Evolutionary conservation across 371 early-diverging fungal genomes (phyloP), one percentile per base, ranked within the genome.

Genomic region (Dentiscutata heterogama): DNA sequence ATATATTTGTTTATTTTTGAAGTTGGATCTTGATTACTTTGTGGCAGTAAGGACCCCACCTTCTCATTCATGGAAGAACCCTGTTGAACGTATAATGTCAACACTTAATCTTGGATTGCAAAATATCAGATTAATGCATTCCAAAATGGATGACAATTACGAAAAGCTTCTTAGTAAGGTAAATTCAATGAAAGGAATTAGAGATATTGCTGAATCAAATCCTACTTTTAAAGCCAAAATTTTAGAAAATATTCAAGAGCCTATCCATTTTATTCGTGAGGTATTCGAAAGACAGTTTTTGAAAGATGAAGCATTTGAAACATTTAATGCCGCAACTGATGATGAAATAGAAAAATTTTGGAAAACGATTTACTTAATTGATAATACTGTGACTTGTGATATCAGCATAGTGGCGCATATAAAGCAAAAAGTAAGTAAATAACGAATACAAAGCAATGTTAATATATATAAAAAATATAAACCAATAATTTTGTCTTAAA

Each of bases 81-180:
- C 3, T 35, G 35, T 3, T 2, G 35, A 35, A 35, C n/a, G 29
- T 27, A 27, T 63, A 63, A 63, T 63, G 8, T 63, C 27, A 2
- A 63, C 29, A 63, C 16, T 63, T 27, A 63, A 63, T 63, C 16
- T 63, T 63, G 29, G 63, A 25, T 13, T 63, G 60, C 60, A 60
- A n/a, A 22, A 25, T 60, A 25, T 60, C 13, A 42, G 42, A 42
- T 42, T 42, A 10, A 42, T 42, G 7, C 7, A 6, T 10, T 42
- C 10, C 42, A 42, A 42, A 42, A 42, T 42, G 42, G 42, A 42
- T 42, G 8, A 42, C 42, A 42, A 3, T 42, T 42, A 42, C 8
- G 0, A 42, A 42, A 42, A 42, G 42, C 42, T 42, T 10, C 7
- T 42, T 42, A 42, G 7, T 42, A 42, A 42, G 10, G 42, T 42